A percentile compares a stretch with the other conserved stretches of the same genome.
These are phyloP conservation scores for Colletotrichum horii DNA, from an alignment of 2,329 filamentous ascomycete genomes.

Conservation along the genomic window DNA sequence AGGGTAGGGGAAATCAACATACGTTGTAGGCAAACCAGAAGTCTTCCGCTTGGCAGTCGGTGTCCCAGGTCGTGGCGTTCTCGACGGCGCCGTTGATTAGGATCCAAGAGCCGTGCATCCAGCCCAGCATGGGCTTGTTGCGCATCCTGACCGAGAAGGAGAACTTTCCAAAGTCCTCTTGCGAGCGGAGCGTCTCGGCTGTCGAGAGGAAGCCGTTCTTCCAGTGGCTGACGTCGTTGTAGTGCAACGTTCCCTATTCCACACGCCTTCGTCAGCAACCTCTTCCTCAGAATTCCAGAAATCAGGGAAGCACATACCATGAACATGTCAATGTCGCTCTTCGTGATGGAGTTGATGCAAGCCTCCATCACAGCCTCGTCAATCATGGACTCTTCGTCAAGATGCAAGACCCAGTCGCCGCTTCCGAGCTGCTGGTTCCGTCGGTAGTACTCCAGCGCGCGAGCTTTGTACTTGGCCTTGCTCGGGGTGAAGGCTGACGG, in stretches of 20 bases:
- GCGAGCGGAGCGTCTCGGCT: not conserved
- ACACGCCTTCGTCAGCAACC: not conserved
- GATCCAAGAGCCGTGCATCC: conserved; percentile 11
- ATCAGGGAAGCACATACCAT: not conserved
- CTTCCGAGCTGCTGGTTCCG: not conserved
- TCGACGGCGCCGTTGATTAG: not conserved
- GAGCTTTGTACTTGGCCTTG: not conserved
- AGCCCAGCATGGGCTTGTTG: not conserved
- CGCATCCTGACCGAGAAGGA: not conserved
- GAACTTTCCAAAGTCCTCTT: not conserved
- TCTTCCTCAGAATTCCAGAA: fast-evolving
- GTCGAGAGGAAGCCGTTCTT: not conserved
- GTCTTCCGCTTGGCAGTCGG: not conserved
- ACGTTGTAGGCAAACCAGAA: conserved; percentile 3
- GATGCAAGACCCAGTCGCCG: not conserved
- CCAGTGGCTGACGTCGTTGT: conserved; percentile 6
- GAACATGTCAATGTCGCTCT: not conserved
- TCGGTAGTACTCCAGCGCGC: not conserved
- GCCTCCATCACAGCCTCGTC: not conserved
- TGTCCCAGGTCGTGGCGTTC: not conserved
- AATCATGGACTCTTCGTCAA: not conserved
- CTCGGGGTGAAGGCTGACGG: not conserved
- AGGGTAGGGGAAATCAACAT: not conserved
- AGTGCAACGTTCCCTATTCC: not conserved
- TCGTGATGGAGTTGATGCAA: not conserved